A percentile compares a stretch with the other conserved stretches of the same genome.
phyloP scores from a whole-genome alignment of 2,329 filamentous ascomycete species.

The Talaromyces sp. region DNA sequence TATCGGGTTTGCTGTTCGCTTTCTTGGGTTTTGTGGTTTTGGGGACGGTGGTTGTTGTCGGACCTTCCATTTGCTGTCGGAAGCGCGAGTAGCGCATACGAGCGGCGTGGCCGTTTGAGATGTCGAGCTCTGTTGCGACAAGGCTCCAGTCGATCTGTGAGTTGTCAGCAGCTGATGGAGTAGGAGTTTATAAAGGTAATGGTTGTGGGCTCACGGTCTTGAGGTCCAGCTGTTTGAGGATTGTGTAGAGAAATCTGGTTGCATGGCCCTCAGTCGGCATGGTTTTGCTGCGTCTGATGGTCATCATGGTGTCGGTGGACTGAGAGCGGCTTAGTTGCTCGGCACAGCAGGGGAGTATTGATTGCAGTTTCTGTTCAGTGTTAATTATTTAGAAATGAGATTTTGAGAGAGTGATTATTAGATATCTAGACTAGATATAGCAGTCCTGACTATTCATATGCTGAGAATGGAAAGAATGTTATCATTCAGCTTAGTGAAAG shows the following conservation, averaged over 20 bases:
- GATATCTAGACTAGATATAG: neutral
- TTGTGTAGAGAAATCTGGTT: slow-evolving; percentile 53
- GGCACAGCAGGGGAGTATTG: neutral
- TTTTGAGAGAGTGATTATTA: neutral
- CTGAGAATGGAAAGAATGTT: neutral
- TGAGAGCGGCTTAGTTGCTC: neutral
- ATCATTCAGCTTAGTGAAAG: neutral
- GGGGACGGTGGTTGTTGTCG: slow-evolving; percentile 23
- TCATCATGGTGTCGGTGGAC: slow-evolving; percentile 25
- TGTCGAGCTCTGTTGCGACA: slow-evolving; percentile 49
- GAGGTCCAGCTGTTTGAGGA: slow-evolving; percentile 54
- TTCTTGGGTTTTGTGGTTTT: slow-evolving; percentile 26
- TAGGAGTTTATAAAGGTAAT: neutral
- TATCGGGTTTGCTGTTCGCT: slow-evolving; percentile 22
- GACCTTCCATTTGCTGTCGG: slow-evolving; percentile 51
- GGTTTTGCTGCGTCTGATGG: slow-evolving; percentile 39
- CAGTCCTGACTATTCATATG: neutral
- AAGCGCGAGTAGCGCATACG: slow-evolving; percentile 57
- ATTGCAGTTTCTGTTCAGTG: neutral
- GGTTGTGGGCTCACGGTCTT: slow-evolving; percentile 41
- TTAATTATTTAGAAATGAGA: neutral
- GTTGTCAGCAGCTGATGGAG: neutral
- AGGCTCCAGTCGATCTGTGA: slow-evolving; percentile 52
- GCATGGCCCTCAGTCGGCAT: slow-evolving; percentile 50
- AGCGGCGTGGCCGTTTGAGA: slow-evolving; percentile 56